These are phyloP conservation scores for Syzygium aromaticum DNA, from an alignment of 345 rosid species.

Conservation along the genomic window DNA sequence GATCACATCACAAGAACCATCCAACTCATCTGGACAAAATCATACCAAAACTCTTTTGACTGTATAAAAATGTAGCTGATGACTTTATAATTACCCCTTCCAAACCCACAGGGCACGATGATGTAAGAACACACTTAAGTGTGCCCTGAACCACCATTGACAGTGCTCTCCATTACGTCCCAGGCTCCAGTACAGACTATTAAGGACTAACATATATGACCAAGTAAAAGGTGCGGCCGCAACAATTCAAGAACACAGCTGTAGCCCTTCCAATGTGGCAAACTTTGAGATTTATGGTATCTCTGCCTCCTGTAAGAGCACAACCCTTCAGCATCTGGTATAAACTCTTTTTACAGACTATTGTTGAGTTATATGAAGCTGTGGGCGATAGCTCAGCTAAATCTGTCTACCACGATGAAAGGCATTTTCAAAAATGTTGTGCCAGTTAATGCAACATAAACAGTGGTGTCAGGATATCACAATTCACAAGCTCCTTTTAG, in stretches of 20 bases:
- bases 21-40: background rate
- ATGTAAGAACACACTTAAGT: background rate
- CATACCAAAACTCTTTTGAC: background rate
- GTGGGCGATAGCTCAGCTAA: background rate
- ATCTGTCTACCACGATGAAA: background rate
- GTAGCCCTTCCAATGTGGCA: background rate
- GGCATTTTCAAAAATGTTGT: background rate
- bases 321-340: background rate
- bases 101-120: background rate
- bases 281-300: background rate
- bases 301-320: background rate
- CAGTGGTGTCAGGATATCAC: slow-evolving; percentile 2
- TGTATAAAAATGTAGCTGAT: background rate
- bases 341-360: background rate
- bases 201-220: background rate
- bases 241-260: background rate
- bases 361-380: background rate
- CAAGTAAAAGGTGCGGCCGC: background rate
- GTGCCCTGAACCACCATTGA: background rate
- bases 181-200: background rate
- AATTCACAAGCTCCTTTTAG: background rate
- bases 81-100: background rate
- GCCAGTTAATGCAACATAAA: background rate
- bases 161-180: background rate
- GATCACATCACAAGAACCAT: background rate